Percentiles rank a stretch among this genome's conserved stretches.
These are phyloP conservation scores for Fagopyrum homotropicum DNA, from an alignment of 148 eudicot genomes.

Conservation along the genomic window DNA sequence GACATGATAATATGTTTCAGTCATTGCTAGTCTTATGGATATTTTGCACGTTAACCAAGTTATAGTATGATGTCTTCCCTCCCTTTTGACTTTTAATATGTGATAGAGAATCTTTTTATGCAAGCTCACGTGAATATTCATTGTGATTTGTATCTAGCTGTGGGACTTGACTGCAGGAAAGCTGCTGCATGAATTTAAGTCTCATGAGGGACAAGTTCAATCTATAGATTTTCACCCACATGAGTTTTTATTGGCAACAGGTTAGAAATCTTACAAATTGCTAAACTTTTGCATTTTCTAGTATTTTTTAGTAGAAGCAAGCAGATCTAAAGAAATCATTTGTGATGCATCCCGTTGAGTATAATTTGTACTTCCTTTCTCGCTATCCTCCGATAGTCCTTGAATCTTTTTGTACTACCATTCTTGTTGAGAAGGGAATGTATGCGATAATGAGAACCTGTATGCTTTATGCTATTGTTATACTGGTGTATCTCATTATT, in stretches of 20 bases:
- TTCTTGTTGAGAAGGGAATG: not conserved
- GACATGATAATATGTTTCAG: not conserved
- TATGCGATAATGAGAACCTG: not conserved
- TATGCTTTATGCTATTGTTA: not conserved
- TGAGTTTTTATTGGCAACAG: conserved; percentile 97
- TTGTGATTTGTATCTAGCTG: conserved; percentile 36
- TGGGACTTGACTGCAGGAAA: conserved; percentile 99
- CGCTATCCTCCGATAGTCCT: not conserved
- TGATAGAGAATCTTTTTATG: not conserved
- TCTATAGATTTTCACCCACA: conserved; percentile 98
- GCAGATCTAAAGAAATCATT: not conserved
- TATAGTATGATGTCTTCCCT: conserved; percentile 6
- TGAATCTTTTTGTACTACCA: not conserved
- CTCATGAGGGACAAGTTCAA: conserved; percentile 91
- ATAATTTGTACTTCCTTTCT: not conserved
- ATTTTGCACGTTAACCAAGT: not conserved
- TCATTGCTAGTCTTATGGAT: not conserved
- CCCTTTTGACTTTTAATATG: not conserved
- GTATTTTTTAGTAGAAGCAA: not conserved
- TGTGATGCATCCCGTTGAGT: not conserved
- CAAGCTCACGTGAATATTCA: not conserved
- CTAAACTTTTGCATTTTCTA: not conserved
- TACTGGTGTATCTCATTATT: not conserved
- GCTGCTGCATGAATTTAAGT: conserved; percentile 88
- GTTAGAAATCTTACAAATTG: conserved; percentile 17